Evolutionary conservation across 805 yeast genomes (phyloP).

Genomic region (Candida corydali): DNA sequence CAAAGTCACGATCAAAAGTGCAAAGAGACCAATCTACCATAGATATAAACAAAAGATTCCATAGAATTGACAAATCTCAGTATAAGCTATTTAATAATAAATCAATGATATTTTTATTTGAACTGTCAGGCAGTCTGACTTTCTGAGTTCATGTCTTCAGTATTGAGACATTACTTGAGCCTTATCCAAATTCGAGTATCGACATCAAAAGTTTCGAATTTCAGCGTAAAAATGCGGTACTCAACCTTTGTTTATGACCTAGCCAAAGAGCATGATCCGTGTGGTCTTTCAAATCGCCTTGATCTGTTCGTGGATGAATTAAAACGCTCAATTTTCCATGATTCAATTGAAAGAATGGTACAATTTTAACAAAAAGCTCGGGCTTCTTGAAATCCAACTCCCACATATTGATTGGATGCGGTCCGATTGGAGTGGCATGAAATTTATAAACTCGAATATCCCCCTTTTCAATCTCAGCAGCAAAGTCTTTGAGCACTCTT

Average conservation of each 20-base stretch:
- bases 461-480: conserved; percentile 38
- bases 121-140: too few species aligned
- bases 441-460: conserved; percentile 40
- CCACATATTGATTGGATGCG: conserved; percentile 58
- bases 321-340: conserved; percentile 51
- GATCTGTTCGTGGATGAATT: conserved; percentile 48
- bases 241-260: conserved; percentile 39
- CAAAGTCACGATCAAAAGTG: too few species aligned
- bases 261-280: conserved; percentile 56
- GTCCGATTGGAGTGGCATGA: conserved; percentile 51
- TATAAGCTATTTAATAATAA: too few species aligned
- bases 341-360: conserved; percentile 49
- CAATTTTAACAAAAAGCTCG: conserved; percentile 38
- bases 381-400: conserved; percentile 50
- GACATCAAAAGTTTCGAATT: too few species aligned
- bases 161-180: too few species aligned
- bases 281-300: conserved; percentile 45
- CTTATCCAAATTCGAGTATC: too few species aligned
- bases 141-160: too few species aligned
- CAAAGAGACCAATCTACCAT: too few species aligned
- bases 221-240: conserved; percentile 13
- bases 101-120: too few species aligned
- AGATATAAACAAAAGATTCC: too few species aligned
- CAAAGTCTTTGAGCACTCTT: conserved; percentile 37
- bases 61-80: too few species aligned